These are phyloP conservation scores for Boeremia lycopersici DNA, from an alignment of 2,329 filamentous ascomycete species.

Conservation along the genomic window DNA sequence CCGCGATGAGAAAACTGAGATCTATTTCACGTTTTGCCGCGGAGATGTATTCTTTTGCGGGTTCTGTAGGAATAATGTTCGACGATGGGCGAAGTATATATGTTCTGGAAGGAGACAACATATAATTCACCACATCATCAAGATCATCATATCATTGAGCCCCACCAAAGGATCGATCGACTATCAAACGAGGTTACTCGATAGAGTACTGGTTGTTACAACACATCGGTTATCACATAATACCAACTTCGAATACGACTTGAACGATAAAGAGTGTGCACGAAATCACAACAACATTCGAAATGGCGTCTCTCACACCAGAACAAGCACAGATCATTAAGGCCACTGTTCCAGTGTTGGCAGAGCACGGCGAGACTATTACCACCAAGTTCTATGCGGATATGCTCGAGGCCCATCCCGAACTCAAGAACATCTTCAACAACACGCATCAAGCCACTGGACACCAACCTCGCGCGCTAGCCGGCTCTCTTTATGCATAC, in stretches of 20 bases:
- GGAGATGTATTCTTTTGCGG: slow-evolving; percentile 13
- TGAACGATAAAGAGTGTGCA: background rate
- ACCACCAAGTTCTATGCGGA: slow-evolving; percentile 74
- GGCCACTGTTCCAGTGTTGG: slow-evolving; percentile 71
- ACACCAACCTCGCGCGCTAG: slow-evolving; percentile 72
- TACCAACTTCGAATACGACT: background rate
- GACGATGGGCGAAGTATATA: slow-evolving; percentile 10
- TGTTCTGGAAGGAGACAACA: background rate
- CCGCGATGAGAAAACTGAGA: background rate
- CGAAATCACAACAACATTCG: background rate
- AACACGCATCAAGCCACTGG: slow-evolving; percentile 70
- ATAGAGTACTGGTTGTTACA: background rate
- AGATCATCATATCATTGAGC: background rate
- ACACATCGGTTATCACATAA: background rate
- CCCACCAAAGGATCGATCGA: background rate
- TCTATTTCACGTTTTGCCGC: slow-evolving; percentile 1
- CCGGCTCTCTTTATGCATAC: slow-evolving; percentile 71
- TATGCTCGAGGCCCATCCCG: slow-evolving; percentile 68
- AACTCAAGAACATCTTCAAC: slow-evolving; percentile 75
- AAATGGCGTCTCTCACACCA: slow-evolving; percentile 58
- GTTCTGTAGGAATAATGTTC: slow-evolving; percentile 6
- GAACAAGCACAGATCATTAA: slow-evolving; percentile 70
- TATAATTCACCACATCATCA: background rate
- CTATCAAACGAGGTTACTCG: background rate
- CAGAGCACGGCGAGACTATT: slow-evolving; percentile 70